phyloP scores from a whole-genome alignment of 257 asterid species.

The Euphrasia confusa region DNA sequence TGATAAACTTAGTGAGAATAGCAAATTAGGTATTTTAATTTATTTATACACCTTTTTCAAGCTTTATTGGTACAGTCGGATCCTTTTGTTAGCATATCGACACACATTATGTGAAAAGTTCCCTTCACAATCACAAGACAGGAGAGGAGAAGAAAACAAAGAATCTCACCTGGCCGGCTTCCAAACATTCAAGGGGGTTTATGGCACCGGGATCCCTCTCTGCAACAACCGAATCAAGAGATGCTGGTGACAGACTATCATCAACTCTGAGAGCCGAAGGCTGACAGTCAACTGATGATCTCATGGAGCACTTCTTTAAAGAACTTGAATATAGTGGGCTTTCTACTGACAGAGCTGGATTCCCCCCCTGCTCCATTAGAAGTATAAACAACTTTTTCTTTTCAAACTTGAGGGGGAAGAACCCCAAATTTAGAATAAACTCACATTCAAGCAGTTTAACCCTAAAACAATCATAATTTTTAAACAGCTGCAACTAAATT shows the following conservation, averaged over 20 bases:
- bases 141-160: background rate
- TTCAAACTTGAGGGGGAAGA: background rate
- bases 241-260: slow-evolving; percentile 56
- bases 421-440: slow-evolving; percentile 7
- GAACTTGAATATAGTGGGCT: slow-evolving; percentile 52
- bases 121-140: background rate
- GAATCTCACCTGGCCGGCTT: slow-evolving; percentile 42
- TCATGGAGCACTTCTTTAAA: slow-evolving; percentile 47
- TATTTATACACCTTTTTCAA: background rate
- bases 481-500: background rate
- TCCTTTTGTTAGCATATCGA: slow-evolving; percentile 12
- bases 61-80: slow-evolving; percentile 4
- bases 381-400: background rate
- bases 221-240: slow-evolving; percentile 65
- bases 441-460: slow-evolving; percentile 8
- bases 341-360: slow-evolving; percentile 52
- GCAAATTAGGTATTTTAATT: background rate
- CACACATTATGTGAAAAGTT: background rate
- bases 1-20: background rate
- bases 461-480: background rate
- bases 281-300: slow-evolving; percentile 49
- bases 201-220: slow-evolving; percentile 54
- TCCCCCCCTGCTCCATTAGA: slow-evolving; percentile 41
- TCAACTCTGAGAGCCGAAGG: slow-evolving; percentile 57
- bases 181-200: slow-evolving; percentile 51